Conservation (phyloP, 2,329 filamentous ascomycete species). For the Ampelomyces quisqualis region DNA sequence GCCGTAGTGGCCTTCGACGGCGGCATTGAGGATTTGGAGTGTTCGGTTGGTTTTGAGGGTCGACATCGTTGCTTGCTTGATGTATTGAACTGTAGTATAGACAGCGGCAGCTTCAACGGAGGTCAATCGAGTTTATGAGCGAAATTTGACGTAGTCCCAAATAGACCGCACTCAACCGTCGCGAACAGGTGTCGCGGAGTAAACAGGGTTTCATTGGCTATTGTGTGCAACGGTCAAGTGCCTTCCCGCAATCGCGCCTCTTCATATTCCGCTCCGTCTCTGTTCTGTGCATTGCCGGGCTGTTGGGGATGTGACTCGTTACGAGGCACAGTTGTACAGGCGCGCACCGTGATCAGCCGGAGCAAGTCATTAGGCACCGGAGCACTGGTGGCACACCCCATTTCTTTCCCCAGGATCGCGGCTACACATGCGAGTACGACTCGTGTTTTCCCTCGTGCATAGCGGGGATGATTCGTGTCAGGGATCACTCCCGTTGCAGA, state of each 20-base stretch:
- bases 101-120: too few species aligned
- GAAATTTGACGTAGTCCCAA: neutral
- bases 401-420: too few species aligned
- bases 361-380: neutral
- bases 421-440: conserved; percentile 1
- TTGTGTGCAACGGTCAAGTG: too few species aligned
- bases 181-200: too few species aligned
- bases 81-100: too few species aligned
- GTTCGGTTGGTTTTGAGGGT: conserved; percentile 30
- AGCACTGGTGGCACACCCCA: too few species aligned
- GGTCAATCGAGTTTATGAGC: neutral
- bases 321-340: conserved; percentile 19
- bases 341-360: neutral
- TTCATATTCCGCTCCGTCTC: neutral
- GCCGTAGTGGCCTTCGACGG: conserved; percentile 57
- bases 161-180: neutral
- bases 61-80: conserved; percentile 11
- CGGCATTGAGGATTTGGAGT: conserved; percentile 56
- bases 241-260: too few species aligned
- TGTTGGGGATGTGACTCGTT: conserved; percentile 13
- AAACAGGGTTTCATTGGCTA: too few species aligned
- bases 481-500: too few species aligned
- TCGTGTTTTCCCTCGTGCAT: conserved; percentile 1
- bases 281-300: neutral
- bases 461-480: too few species aligned